A percentile compares a stretch with the other conserved stretches of the same genome.
These are phyloP conservation scores for Penicillium daleae DNA, from an alignment of 495 filamentous ascomycete species.

Conservation along the genomic window DNA sequence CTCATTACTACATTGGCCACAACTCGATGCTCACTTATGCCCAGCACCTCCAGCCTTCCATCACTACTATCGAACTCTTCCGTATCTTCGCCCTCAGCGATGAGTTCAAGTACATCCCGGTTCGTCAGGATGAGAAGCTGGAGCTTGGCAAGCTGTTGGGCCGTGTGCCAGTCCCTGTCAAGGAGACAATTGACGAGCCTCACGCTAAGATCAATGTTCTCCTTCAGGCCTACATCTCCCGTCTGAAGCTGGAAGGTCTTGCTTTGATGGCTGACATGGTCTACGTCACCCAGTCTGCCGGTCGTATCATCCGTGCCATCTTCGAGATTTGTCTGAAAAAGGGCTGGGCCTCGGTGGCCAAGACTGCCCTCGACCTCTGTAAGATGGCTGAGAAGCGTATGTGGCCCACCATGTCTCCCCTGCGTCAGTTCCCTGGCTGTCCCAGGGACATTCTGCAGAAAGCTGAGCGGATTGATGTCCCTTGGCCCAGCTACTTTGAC, in stretches of 20 bases:
- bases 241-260: conserved; percentile 89
- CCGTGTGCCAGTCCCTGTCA: conserved; percentile 92
- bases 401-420: conserved; percentile 98
- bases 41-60: conserved; percentile 88
- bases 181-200: conserved; percentile 95
- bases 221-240: conserved; percentile 93
- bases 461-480: conserved; percentile 91
- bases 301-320: conserved; percentile 91
- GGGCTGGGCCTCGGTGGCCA: conserved; percentile 93
- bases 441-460: conserved; percentile 86
- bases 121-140: conserved; percentile 95
- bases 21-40: conserved; percentile 97
- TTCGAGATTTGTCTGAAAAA: conserved; percentile 97
- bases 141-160: conserved; percentile 91
- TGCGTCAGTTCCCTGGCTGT: conserved; percentile 85
- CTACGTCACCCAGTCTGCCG: conserved; percentile 97
- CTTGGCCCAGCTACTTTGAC: conserved; percentile 92
- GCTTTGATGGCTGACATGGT: conserved; percentile 98
- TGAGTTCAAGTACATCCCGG: conserved; percentile 99
- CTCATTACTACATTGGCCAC: conserved; percentile 97
- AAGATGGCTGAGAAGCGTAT: conserved; percentile 99
- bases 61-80: conserved; percentile 93
- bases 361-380: conserved; percentile 90
- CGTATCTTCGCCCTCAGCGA: conserved; percentile 96
- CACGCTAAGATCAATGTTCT: conserved; percentile 99